phyloP scores from a whole-genome alignment of 108 stramenopile genomes.

The Schizochytrium sp. region DNA sequence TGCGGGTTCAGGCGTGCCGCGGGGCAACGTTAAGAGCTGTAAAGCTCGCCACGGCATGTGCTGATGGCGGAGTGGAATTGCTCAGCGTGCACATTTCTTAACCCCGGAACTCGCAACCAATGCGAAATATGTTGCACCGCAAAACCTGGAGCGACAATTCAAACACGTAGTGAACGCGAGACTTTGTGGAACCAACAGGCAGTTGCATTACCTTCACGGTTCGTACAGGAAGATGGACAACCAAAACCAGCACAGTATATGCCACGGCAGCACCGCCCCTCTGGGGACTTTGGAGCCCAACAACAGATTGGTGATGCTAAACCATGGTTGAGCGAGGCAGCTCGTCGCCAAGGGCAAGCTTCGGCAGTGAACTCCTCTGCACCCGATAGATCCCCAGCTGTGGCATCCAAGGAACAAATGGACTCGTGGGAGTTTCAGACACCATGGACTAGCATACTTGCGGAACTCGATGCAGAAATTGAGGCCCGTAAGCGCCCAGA shows the following conservation, averaged over 20 bases:
- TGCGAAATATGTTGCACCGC: constrained; percentile 43
- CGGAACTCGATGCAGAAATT: background rate
- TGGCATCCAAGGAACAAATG: background rate
- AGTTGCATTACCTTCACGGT: background rate
- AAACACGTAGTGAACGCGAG: constrained; percentile 32
- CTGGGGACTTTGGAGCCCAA: no score
- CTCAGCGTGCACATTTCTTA: constrained; percentile 32
- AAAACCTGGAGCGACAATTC: background rate
- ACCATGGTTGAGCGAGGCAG: background rate
- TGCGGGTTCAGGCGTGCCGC: no score
- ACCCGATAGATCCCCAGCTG: background rate
- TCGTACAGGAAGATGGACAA: background rate
- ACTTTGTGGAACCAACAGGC: constrained; percentile 28
- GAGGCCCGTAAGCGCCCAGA: background rate
- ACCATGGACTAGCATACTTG: background rate
- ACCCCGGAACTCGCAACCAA: constrained; percentile 15
- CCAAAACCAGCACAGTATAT: background rate
- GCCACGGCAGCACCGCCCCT: background rate
- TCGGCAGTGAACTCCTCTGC: background rate
- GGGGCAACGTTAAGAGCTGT: no score
- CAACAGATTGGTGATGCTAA: background rate
- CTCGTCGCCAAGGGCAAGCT: no score
- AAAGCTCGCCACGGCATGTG: background rate
- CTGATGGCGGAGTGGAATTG: constrained; percentile 35
- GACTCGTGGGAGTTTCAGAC: background rate